phyloP scores from a whole-genome alignment of 306 rosid genomes.

The Trifolium dubium region DNA sequence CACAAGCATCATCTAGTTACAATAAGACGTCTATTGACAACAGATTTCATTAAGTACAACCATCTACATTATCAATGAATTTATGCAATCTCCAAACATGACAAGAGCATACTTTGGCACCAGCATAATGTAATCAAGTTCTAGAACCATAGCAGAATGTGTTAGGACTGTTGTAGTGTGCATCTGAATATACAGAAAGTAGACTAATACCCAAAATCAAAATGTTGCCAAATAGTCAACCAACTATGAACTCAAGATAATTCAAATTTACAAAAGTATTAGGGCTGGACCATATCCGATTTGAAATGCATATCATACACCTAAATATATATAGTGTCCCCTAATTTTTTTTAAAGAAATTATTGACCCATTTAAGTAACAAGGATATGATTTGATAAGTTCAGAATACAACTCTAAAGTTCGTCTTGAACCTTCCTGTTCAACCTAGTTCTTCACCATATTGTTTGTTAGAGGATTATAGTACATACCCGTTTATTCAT shows the following conservation, averaged over 20 bases:
- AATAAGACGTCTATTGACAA: neutral
- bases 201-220: conserved; percentile 4
- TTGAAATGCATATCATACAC: neutral
- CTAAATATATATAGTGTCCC: neutral
- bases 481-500: neutral
- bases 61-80: neutral
- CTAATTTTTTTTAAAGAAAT: neutral
- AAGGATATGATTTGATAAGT: neutral
- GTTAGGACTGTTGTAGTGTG: conserved; percentile 18
- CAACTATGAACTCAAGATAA: neutral
- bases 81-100: neutral
- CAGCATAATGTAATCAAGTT: conserved; percentile 12
- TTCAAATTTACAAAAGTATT: neutral
- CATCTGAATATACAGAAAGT: conserved; percentile 8
- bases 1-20: conserved; percentile 26
- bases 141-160: neutral
- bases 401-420: neutral
- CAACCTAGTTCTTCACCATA: neutral
- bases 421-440: conserved; percentile 1
- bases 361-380: too few species aligned
- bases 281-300: neutral
- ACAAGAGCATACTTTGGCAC: conserved; percentile 13
- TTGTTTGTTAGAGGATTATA: neutral
- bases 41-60: neutral
- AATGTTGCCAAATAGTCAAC: neutral